Evolutionary conservation across 768 basidiomycete genomes (phyloP).

Genomic region (Pisolithus albus): DNA sequence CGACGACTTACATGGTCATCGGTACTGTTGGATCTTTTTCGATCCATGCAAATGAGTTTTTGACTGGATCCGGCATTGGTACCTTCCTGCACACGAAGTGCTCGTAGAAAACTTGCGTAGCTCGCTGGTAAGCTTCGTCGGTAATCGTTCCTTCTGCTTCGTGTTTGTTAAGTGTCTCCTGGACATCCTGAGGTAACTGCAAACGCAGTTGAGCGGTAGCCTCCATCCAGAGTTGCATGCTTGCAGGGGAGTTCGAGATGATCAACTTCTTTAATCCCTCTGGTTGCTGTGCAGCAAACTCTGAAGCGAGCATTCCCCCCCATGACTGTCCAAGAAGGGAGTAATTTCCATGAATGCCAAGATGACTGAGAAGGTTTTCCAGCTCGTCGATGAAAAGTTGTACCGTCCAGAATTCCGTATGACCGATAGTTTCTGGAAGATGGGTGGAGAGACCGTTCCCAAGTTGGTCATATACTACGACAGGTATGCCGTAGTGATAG

Average conservation of each 20-base stretch:
- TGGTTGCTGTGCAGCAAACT: slow-evolving; percentile 31
- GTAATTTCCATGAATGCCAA: slow-evolving; percentile 40
- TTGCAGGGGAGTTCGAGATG: slow-evolving; percentile 39
- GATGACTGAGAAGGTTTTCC: slow-evolving; percentile 37
- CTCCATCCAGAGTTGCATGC: slow-evolving; percentile 37
- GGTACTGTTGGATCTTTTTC: slow-evolving; percentile 44
- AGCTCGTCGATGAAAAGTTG: slow-evolving; percentile 49
- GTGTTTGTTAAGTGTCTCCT: slow-evolving; percentile 35
- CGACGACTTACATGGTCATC: slow-evolving; percentile 35
- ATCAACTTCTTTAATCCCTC: slow-evolving; percentile 41
- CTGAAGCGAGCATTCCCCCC: slow-evolving; percentile 41
- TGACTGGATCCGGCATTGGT: slow-evolving; percentile 38
- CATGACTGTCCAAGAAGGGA: slow-evolving; percentile 37
- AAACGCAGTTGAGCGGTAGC: slow-evolving; percentile 24
- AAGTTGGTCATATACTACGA: slow-evolving; percentile 52
- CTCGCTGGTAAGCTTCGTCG: slow-evolving; percentile 39
- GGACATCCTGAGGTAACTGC: slow-evolving; percentile 35
- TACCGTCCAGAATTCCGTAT: slow-evolving; percentile 41
- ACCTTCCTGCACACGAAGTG: slow-evolving; percentile 38
- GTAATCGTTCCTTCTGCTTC: slow-evolving; percentile 40
- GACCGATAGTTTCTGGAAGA: slow-evolving; percentile 40
- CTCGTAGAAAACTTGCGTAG: slow-evolving; percentile 35
- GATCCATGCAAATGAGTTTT: slow-evolving; percentile 25
- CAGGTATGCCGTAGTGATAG: slow-evolving; percentile 31
- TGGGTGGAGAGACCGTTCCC: slow-evolving; percentile 51